Evolutionary conservation across 441 rosid species (phyloP).

Genomic region (Dalechampia spathulata): DNA sequence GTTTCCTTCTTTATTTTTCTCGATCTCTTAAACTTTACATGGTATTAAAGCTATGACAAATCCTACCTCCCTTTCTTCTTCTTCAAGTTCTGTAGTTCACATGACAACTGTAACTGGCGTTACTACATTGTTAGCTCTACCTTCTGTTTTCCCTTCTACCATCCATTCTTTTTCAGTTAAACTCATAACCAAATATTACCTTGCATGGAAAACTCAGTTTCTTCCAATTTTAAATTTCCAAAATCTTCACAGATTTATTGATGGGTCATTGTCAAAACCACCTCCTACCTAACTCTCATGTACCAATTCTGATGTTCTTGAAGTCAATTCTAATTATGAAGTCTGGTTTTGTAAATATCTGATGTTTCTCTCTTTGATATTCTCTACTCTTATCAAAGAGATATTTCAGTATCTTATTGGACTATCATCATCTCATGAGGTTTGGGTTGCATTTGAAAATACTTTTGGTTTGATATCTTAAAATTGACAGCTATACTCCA

Average conservation of each 20-base stretch:
- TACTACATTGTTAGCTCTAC: no score
- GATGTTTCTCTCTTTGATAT: neutral
- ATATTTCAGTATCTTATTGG: neutral
- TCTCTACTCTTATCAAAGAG: neutral
- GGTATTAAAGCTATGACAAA: no score
- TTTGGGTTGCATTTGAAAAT: neutral
- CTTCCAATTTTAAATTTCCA: neutral
- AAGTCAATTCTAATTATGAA: no score
- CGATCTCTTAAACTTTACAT: no score
- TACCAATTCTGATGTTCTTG: no score
- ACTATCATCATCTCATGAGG: neutral
- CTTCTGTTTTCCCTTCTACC: no score
- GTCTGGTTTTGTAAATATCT: neutral
- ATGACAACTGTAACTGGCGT: no score
- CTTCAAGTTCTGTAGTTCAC: no score
- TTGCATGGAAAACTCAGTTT: neutral
- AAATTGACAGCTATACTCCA: neutral
- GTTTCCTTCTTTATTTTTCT: no score
- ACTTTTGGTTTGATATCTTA: neutral
- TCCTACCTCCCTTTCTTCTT: no score
- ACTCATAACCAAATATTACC: neutral
- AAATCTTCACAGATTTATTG: neutral
- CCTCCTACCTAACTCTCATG: no score
- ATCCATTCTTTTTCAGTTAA: neutral
- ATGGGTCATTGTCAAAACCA: no score